These are phyloP conservation scores for Trametes elegans DNA, from an alignment of 768 basidiomycete species.

Conservation along the genomic window DNA sequence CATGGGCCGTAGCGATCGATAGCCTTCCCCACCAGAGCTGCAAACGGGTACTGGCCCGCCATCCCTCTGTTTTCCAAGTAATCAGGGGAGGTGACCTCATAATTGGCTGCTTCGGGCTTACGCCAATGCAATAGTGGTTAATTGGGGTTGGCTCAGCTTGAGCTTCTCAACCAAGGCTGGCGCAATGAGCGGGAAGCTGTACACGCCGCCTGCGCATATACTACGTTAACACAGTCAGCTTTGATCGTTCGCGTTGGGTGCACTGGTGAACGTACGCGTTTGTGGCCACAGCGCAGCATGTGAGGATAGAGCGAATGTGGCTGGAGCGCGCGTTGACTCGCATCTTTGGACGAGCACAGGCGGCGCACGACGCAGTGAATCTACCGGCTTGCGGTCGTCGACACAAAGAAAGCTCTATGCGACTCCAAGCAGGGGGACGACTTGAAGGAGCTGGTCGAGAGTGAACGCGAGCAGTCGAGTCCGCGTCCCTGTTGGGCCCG, in stretches of 20 bases:
- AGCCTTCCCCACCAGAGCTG: slow-evolving; percentile 64
- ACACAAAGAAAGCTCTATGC: too few species aligned
- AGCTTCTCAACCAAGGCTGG: slow-evolving; percentile 56
- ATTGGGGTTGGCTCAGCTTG: slow-evolving; percentile 70
- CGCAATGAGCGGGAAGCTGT: slow-evolving; percentile 74
- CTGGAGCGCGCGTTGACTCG: background rate
- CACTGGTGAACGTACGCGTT: slow-evolving; percentile 53
- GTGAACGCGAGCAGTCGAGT: too few species aligned
- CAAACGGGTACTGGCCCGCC: slow-evolving; percentile 78
- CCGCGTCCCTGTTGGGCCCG: too few species aligned
- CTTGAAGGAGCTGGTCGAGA: background rate
- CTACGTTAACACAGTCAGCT: slow-evolving; percentile 34
- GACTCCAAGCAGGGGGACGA: too few species aligned
- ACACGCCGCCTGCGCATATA: slow-evolving; percentile 76
- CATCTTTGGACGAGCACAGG: background rate
- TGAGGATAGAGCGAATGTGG: slow-evolving; percentile 28
- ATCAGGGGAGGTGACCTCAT: background rate
- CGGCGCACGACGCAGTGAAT: background rate
- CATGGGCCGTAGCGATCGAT: slow-evolving; percentile 69
- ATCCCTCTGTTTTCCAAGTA: slow-evolving; percentile 53
- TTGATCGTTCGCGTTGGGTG: background rate
- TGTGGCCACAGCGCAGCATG: slow-evolving; percentile 54
- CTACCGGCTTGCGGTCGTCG: too few species aligned
- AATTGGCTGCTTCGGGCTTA: slow-evolving; percentile 34
- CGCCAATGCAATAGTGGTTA: slow-evolving; percentile 78